Percentiles rank a stretch among this genome's conserved stretches.
Evolutionary conservation across 345 rosid species (phyloP).

Genomic region (Salix exigua): DNA sequence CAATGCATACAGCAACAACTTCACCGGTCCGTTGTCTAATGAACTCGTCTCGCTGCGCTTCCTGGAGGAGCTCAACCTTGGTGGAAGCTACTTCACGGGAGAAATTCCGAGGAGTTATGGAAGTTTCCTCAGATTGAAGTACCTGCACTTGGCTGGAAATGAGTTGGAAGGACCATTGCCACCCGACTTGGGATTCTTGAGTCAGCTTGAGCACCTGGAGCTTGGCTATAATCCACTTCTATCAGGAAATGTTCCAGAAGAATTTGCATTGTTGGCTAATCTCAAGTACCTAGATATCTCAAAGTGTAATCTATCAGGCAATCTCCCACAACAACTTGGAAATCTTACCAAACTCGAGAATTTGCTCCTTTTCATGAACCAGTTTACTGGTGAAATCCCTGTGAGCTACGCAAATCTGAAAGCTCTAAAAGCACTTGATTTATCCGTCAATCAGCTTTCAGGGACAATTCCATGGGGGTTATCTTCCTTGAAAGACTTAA

Average conservation of each 20-base stretch:
- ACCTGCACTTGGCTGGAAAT: conserved; percentile 71
- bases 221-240: conserved; percentile 72
- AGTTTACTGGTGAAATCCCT: conserved; percentile 64
- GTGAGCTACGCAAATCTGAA: conserved; percentile 46
- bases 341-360: conserved; percentile 56
- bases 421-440: conserved; percentile 52
- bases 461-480: conserved; percentile 63
- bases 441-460: conserved; percentile 62
- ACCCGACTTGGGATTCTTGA: conserved; percentile 52
- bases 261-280: conserved; percentile 43
- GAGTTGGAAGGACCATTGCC: conserved; percentile 58
- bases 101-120: conserved; percentile 66
- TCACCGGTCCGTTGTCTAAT: conserved; percentile 58
- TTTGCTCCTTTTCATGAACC: conserved; percentile 53
- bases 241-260: conserved; percentile 58
- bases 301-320: conserved; percentile 56
- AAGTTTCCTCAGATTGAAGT: conserved; percentile 47
- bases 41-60: conserved; percentile 50
- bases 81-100: conserved; percentile 88
- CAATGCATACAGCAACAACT: conserved; percentile 77
- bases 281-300: conserved; percentile 74
- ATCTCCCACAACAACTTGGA: conserved; percentile 53
- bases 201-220: conserved; percentile 60
- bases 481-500: conserved; percentile 49
- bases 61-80: conserved; percentile 82